These are phyloP conservation scores for Poa pratensis DNA, from an alignment of 176 grass and related monocot species.

Conservation along the genomic window DNA sequence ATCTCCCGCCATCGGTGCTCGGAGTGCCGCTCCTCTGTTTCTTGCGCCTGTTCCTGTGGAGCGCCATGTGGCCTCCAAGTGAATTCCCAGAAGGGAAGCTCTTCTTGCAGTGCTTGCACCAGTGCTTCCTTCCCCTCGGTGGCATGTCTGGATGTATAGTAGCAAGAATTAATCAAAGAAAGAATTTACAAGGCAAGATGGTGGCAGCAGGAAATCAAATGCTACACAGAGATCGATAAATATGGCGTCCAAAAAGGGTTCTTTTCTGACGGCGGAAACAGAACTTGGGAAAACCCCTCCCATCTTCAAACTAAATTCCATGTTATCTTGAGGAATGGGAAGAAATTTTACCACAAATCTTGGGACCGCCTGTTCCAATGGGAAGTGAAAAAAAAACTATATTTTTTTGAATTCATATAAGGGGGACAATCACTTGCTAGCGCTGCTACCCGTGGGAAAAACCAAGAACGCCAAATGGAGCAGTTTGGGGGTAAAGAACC, in stretches of 20 bases:
- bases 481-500: neutral
- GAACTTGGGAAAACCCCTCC: neutral
- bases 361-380: neutral
- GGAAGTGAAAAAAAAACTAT: neutral
- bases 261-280: neutral
- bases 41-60: conserved; percentile 33
- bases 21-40: neutral
- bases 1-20: neutral
- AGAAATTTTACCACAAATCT: neutral
- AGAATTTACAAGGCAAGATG: neutral
- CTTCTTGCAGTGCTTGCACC: conserved; percentile 51
- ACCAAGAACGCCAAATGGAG: conserved; percentile 42
- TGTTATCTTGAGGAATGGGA: neutral
- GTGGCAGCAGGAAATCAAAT: neutral
- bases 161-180: conserved; percentile 2
- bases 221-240: neutral
- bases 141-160: conserved; percentile 30
- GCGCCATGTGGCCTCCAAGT: conserved; percentile 49
- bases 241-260: neutral
- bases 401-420: neutral
- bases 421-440: neutral
- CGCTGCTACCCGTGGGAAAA: neutral
- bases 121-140: conserved; percentile 27
- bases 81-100: conserved; percentile 46
- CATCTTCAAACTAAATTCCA: neutral